Conservation (phyloP, 2,329 filamentous ascomycete genomes). For the Chrysoporthe puriensis region DNA sequence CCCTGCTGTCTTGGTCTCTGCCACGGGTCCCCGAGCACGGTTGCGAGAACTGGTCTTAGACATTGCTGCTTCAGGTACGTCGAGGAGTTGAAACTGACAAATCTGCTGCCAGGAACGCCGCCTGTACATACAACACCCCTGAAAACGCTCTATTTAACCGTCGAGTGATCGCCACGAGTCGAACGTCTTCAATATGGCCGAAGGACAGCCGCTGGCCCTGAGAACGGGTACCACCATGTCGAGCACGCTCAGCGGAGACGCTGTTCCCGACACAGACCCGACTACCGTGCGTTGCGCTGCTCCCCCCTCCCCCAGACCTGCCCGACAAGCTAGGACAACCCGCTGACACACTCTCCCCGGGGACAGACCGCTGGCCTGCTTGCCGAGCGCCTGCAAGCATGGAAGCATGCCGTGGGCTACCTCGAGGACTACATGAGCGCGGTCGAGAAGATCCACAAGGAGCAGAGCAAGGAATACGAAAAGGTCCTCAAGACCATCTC, state of each 20-base stretch:
- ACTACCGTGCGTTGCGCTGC: slow-evolving; percentile 51
- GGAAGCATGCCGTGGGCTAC: slow-evolving; percentile 92
- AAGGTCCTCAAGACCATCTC: slow-evolving; percentile 91
- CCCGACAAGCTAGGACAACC: not conserved
- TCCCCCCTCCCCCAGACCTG: not conserved
- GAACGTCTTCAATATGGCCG: slow-evolving; percentile 23
- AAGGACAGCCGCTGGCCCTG: slow-evolving; percentile 29
- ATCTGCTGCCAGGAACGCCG: not conserved
- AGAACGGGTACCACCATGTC: slow-evolving; percentile 32
- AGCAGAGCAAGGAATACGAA: slow-evolving; percentile 92
- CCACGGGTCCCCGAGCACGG: not conserved
- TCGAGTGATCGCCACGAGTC: not conserved
- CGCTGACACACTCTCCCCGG: slow-evolving; percentile 14
- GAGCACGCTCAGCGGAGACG: slow-evolving; percentile 58
- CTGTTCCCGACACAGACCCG: slow-evolving; percentile 61
- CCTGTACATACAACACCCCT: slow-evolving; percentile 5
- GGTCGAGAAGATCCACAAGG: slow-evolving; percentile 83
- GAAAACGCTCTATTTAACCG: not conserved
- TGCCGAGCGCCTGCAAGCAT: slow-evolving; percentile 85
- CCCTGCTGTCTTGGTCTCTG: slow-evolving; percentile 4
- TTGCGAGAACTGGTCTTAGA: slow-evolving; percentile 7
- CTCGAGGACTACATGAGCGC: slow-evolving; percentile 87
- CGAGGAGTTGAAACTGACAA: slow-evolving; percentile 7
- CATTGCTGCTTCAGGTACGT: slow-evolving; percentile 17
- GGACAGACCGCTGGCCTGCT: slow-evolving; percentile 76